Evolutionary conservation across 177 flowering plant genomes (phyloP).

Genomic region (Vitis hybrid): DNA sequence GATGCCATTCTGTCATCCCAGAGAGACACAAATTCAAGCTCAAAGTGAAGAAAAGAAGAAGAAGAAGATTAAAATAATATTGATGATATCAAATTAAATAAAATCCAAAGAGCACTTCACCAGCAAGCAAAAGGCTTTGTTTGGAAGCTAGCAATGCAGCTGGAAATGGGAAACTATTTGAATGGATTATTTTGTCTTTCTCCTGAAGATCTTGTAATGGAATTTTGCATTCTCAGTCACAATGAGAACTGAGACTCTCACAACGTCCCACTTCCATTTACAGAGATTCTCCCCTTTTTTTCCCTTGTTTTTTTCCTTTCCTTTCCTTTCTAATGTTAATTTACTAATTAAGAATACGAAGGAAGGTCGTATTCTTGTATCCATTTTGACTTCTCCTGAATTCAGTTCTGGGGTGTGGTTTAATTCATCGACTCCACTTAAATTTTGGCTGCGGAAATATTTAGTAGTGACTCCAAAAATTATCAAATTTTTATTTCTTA

Average conservation of each 20-base stretch:
- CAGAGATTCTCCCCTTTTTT: background rate
- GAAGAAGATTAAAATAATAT: background rate
- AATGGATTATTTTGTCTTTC: background rate
- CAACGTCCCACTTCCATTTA: background rate
- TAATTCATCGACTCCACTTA: too few species aligned
- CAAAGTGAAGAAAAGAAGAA: conserved; percentile 25
- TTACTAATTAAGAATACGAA: background rate
- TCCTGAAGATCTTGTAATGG: background rate
- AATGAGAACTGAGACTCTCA: background rate
- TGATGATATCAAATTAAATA: background rate
- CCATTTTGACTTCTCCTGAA: background rate
- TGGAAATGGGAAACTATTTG: background rate
- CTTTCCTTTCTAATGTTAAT: too few species aligned
- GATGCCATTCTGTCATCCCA: conserved; percentile 90
- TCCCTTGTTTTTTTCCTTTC: background rate
- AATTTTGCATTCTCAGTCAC: background rate
- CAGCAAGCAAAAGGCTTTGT: conserved; percentile 12
- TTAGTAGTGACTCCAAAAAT: too few species aligned
- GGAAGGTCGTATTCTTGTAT: background rate
- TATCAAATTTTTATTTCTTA: too few species aligned
- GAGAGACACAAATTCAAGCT: conserved; percentile 49
- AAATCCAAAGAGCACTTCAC: conserved; percentile 2
- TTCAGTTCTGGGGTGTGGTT: too few species aligned
- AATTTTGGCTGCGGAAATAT: too few species aligned
- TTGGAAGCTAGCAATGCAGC: conserved; percentile 1